Conservation (phyloP, 1,284 basidiomycete species). For the Entoloma clypeatum region DNA sequence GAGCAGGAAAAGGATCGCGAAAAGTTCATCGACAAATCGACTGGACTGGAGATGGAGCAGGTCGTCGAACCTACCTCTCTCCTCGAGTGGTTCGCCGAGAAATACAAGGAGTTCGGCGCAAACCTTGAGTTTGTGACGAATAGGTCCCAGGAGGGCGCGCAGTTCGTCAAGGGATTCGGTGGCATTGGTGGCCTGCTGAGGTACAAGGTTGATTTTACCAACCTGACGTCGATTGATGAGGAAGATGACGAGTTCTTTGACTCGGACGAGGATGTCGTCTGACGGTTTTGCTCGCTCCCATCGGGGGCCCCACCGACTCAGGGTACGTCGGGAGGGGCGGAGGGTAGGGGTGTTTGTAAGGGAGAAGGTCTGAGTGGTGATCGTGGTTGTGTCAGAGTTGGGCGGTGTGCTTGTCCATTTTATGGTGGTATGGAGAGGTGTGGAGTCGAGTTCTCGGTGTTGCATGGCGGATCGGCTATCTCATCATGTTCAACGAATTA, state of each 20-base stretch:
- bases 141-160: slow-evolving; percentile 94
- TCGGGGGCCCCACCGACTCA: slow-evolving; percentile 64
- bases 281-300: slow-evolving; percentile 78
- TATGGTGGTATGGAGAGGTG: too few relatives aligned
- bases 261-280: slow-evolving; percentile 72
- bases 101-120: slow-evolving; percentile 97
- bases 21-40: slow-evolving; percentile 94
- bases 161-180: slow-evolving; percentile 99
- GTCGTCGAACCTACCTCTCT: slow-evolving; percentile 74
- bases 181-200: slow-evolving; percentile 94
- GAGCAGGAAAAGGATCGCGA: slow-evolving; percentile 88
- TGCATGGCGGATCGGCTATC: too few relatives aligned
- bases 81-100: slow-evolving; percentile 98
- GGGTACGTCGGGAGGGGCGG: slow-evolving; percentile 60
- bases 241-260: slow-evolving; percentile 81
- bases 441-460: too few relatives aligned
- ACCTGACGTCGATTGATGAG: slow-evolving; percentile 69
- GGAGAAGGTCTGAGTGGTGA: not conserved
- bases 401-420: too few relatives aligned
- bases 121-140: slow-evolving; percentile 89
- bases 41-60: slow-evolving; percentile 95
- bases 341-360: slow-evolving; percentile 30
- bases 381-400: too few relatives aligned
- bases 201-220: slow-evolving; percentile 94
- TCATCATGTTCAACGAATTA: too few relatives aligned